phyloP scores from a whole-genome alignment of 2,329 filamentous ascomycete species.

The Colletotrichum sp. region DNA sequence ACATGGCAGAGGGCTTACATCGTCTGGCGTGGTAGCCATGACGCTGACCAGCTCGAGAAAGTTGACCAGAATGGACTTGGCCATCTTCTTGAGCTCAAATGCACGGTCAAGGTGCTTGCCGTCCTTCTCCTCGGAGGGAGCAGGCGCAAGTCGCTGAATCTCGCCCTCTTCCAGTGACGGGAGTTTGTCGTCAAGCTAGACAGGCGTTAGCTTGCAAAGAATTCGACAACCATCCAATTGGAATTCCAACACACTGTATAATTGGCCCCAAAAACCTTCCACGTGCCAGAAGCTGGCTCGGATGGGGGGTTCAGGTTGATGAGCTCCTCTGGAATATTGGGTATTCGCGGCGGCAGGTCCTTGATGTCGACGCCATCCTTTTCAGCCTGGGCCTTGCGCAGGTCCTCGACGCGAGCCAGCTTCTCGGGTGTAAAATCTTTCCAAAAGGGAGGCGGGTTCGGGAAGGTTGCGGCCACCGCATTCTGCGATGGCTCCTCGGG shows the following conservation, averaged over 20 bases:
- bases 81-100: conserved; percentile 74
- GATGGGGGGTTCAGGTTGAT: conserved; percentile 80
- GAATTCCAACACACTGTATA: conserved; percentile 52
- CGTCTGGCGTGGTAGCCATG: conserved; percentile 67
- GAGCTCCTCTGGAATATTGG: conserved; percentile 71
- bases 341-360: conserved; percentile 33
- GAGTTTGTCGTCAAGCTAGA: conserved; percentile 62
- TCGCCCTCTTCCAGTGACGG: conserved; percentile 72
- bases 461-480: conserved; percentile 71
- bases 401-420: conserved; percentile 55
- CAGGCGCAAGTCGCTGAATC: conserved; percentile 55
- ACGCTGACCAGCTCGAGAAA: conserved; percentile 84
- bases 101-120: conserved; percentile 65
- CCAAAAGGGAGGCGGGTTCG: conserved; percentile 89
- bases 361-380: conserved; percentile 25
- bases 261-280: conserved; percentile 74
- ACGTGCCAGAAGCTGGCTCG: conserved; percentile 72
- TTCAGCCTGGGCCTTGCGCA: conserved; percentile 44
- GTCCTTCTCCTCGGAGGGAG: conserved; percentile 46
- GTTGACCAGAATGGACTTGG: conserved; percentile 85
- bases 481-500: conserved; percentile 43
- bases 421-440: conserved; percentile 83
- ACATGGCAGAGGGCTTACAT: conserved; percentile 34
- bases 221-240: background rate
- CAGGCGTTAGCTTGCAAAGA: background rate